Base-by-base conservation (phyloP, 1,284 basidiomycete species). In the Schizopora paradoxa region DNA sequence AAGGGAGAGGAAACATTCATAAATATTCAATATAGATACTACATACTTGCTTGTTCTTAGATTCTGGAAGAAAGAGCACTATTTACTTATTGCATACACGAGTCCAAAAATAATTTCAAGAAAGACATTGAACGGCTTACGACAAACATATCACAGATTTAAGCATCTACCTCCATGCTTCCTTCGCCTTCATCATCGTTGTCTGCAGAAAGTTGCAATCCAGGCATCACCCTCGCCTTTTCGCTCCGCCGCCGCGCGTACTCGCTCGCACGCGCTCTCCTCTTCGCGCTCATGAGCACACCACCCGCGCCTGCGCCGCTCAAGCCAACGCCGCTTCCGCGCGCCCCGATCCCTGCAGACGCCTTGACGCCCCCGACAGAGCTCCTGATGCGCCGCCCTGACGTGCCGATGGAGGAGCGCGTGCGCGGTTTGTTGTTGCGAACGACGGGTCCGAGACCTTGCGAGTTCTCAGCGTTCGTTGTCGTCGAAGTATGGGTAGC, bases 221-320 rank as follows among this genome's bases (percentile, higher is more conserved):
- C 28, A 14, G 14, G 10, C 10, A 8, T 14, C 28, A 31, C 23
- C 16, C 39, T 11, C 18, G 27, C 40, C 44, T 51, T 51, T 34
- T 42, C 43, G 37, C 61, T 66, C 45, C 54, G 57, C 39, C 66
- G 54, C 14, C 63, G 53, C 26, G 58, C 56, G 57, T 78, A 79
- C 66, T 88, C 82, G 54, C 79, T 86, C 68, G 82, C 78, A 56
- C 82, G 71, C 29, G 72, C 74, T 48, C 74, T 67, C 64, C 75
- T 82, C 73, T 79, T 83, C 57, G 76, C 77, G 44, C 74, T 78
- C 66, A 76, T 68, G 55, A 75, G 45, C 53, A 77, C 57, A 11
- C 22, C 48, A 4, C 18, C 23, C 35, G 42, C 42, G 7, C 28
- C 29, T 3, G 25, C 31, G n/a, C n/a, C n/a, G n/a, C n/a, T n/a